Evolutionary conservation across 768 basidiomycete genomes (phyloP), one percentile per base, ranked within the genome.

Genomic region (Tylopilus intermedius): DNA sequence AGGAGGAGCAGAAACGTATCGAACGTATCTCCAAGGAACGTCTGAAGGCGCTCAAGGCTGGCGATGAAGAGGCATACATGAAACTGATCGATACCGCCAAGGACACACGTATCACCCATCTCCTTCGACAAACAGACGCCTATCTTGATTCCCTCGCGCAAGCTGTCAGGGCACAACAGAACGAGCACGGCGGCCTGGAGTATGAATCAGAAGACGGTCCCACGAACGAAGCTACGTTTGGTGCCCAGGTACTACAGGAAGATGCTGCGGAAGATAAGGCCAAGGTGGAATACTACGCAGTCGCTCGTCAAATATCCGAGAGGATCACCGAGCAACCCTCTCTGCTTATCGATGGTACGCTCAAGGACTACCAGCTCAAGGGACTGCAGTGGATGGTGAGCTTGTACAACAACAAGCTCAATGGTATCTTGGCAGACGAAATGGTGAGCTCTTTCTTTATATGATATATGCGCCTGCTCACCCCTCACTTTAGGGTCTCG

Each of bases 41-140:
- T 90, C 75, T 99, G 58, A 93, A 90, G 74, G 96, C 95, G 8
- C 83, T 98, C 60, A 94, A 95, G 73, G 89, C 89, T 27, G 94
- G 98, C 66, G 95, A 99, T 74, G 96, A 99, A 75, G 96, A 97
- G 72, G 94, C 92, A n/a, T 99, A 99, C 71, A 87, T 97, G 82
- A 94, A 94, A 67, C 88, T 99, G 63, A 91, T 99, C 63, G 96
- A 98, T 69, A 96, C 94, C 15, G 95, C 95, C 53, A 99, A 99
- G 70, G 96, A 99, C 64, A 97, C 95, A 9, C 88, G 96, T 71
- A 97, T 99, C 72, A 96, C 94, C 0, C 96, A 98, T 71, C 76
- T 98, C 26, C 76, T 99, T 51, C 79, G 87, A 42, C 95, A 98
- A 73, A 99, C 96, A 8, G 95, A 99, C 62, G 62, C 84, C 0